phyloP scores from a whole-genome alignment of 495 filamentous ascomycete genomes.

The Rhizodiscina lignyota region DNA sequence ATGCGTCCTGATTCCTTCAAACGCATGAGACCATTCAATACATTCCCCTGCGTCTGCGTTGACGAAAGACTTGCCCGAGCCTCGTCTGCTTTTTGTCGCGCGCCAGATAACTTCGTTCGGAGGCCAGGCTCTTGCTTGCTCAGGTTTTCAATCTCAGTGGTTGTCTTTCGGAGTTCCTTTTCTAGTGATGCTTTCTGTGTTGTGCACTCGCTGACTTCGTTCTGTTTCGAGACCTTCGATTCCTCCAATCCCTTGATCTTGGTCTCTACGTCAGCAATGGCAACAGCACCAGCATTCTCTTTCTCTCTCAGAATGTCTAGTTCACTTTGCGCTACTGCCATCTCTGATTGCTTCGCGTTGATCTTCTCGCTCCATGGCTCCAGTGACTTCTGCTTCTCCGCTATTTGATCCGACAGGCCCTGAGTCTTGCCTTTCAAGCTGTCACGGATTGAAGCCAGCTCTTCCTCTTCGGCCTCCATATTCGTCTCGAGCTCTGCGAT shows the following conservation, averaged over 20 bases:
- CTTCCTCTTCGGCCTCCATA: slow-evolving; percentile 63
- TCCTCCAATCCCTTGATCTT: slow-evolving; percentile 63
- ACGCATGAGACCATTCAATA: slow-evolving; percentile 79
- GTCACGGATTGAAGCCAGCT: slow-evolving; percentile 64
- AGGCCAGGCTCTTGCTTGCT: slow-evolving; percentile 61
- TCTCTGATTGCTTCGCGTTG: slow-evolving; percentile 82
- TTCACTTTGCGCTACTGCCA: slow-evolving; percentile 88
- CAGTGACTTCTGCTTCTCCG: slow-evolving; percentile 78
- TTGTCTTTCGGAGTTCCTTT: slow-evolving; percentile 53
- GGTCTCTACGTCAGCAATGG: slow-evolving; percentile 65
- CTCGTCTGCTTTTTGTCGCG: slow-evolving; percentile 88
- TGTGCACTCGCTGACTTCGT: slow-evolving; percentile 60
- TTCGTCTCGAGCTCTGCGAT: slow-evolving; percentile 54
- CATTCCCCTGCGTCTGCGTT: slow-evolving; percentile 83
- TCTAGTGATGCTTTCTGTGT: slow-evolving; percentile 53
- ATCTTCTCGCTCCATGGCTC: slow-evolving; percentile 96
- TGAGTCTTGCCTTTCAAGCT: slow-evolving; percentile 89
- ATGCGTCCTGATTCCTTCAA: slow-evolving; percentile 92
- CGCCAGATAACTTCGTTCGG: slow-evolving; percentile 64
- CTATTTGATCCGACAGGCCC: slow-evolving; percentile 79
- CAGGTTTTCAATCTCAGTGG: slow-evolving; percentile 54
- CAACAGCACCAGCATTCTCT: slow-evolving; percentile 67
- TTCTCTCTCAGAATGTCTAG: slow-evolving; percentile 79
- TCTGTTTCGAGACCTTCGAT: slow-evolving; percentile 47
- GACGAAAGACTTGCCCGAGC: slow-evolving; percentile 75